Percentiles rank a stretch among this genome's conserved stretches.
phyloP scores from a whole-genome alignment of 1,139 yeast genomes.

The Lodderomyces theae region DNA sequence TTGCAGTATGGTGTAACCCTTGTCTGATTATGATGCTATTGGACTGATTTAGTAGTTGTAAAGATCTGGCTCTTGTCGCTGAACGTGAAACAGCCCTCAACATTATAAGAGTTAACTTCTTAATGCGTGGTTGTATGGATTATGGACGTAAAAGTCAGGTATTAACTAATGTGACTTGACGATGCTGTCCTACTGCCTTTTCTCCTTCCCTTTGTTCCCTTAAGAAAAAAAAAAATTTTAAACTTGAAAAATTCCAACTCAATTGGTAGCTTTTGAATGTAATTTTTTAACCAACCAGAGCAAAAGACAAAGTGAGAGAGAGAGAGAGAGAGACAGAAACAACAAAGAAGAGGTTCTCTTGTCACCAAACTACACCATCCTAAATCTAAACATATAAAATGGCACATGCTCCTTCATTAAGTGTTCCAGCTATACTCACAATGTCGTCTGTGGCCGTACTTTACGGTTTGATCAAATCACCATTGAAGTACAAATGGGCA shows the following conservation, averaged over 20 bases:
- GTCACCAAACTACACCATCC: too few relatives aligned
- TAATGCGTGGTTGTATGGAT: too few relatives aligned
- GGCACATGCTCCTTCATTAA: constrained; percentile 45
- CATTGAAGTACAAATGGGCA: constrained; percentile 43
- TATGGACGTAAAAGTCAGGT: too few relatives aligned
- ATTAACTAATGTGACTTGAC: too few relatives aligned
- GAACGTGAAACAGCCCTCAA: constrained; percentile 3
- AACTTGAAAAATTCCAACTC: background rate
- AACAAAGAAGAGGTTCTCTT: too few relatives aligned
- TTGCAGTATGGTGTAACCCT: constrained; percentile 1
- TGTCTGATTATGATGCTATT: background rate
- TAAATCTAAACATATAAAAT: too few relatives aligned
- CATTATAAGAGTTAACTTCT: too few relatives aligned
- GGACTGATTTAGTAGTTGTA: constrained; percentile 2
- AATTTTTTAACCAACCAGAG: constrained; percentile 14
- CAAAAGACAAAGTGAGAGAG: constrained; percentile 5
- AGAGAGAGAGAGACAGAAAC: constrained; percentile 5
- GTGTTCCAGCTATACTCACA: constrained; percentile 42
- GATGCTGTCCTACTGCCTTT: too few relatives aligned
- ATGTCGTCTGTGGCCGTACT: constrained; percentile 46
- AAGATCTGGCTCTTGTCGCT: background rate
- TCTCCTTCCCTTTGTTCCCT: too few relatives aligned
- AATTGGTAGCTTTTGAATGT: constrained; percentile 3
- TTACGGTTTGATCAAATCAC: constrained; percentile 42
- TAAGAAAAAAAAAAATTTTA: background rate